Base-by-base conservation (phyloP, 305 asterid species). In the Fraxinus dipetala region DNA sequence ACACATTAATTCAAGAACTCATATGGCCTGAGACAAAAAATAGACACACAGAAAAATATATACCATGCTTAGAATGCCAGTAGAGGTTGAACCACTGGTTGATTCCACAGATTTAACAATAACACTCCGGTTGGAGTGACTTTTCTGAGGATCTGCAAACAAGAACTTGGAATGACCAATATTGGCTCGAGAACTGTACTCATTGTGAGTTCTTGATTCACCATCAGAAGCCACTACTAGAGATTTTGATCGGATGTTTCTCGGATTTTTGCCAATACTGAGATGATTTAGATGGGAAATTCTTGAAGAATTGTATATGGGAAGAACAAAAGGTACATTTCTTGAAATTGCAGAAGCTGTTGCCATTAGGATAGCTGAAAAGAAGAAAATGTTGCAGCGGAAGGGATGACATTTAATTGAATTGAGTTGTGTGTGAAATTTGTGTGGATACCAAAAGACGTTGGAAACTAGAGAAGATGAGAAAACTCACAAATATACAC, bases 371-470 rank as follows among this genome's bases (percentile, higher is more conserved):
- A 54, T 18, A 73, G 79, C 30, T 69, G 78, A 11, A 22, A n/a
- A 40, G 89, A 61, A 69, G 67, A 24, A 48, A 6, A 22, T 67
- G 87, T 7, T 26, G 78, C 14, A 45, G 84, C 77, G 79, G 83
- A 82, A 79, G 79, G 75, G 83, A 72, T 54, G 70, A 36, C 94
- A 91, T 89, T 76, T 56, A 82, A 45, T 79, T 81, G 83, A 83
- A 70, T 9, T 24, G 77, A 26, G 28, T 26, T n/a, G 75, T 24
- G 81, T 24, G 78, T 20, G 82, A 76, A 85, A 81, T 70, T 89
- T 90, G 94, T 90, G 97, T 93, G 98, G 98, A 91, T 89, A 81
- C 84, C 76, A 87, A 82, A 78, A 80, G 79, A 54, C 78, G 78
- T 43, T 70, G 84, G 77, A 69, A 77, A 18, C 65, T 31, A 38